Conservation (phyloP, 2,329 filamentous ascomycete species). For the Dactylellina sp. region DNA sequence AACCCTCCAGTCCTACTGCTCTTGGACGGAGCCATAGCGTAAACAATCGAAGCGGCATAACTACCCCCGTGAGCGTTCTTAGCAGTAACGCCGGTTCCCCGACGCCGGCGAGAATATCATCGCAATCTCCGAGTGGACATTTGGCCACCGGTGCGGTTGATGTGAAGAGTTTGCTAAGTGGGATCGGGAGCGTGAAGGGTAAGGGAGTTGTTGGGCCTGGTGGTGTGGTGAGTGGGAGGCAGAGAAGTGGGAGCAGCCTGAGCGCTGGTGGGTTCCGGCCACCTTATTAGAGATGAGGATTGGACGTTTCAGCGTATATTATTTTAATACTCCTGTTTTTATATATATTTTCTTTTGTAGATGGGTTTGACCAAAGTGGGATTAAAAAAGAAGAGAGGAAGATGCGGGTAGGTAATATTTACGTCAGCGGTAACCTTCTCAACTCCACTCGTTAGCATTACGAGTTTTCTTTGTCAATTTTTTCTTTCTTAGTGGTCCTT, state of each 20-base stretch:
- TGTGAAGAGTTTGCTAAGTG: constrained; percentile 51
- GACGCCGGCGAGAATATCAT: constrained; percentile 30
- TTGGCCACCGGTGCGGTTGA: constrained; percentile 9
- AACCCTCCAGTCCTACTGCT: constrained; percentile 40
- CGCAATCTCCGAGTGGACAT: constrained; percentile 31
- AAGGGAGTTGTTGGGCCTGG: constrained; percentile 12
- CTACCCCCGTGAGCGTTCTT: constrained; percentile 34
- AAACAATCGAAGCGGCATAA: constrained; percentile 29
- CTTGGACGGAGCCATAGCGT: constrained; percentile 36
- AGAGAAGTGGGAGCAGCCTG: constrained; percentile 46
- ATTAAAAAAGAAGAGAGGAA: background rate
- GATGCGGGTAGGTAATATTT: constrained; percentile 6
- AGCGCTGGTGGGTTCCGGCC: constrained; percentile 48
- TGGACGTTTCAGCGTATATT: constrained; percentile 10
- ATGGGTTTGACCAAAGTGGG: background rate
- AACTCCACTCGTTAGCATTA: constrained; percentile 16
- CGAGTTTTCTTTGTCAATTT: constrained; percentile 27
- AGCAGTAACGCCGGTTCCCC: constrained; percentile 44
- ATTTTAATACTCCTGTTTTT: constrained; percentile 22
- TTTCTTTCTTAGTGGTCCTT: constrained; percentile 9
- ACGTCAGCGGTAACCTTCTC: background rate
- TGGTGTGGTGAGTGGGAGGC: constrained; percentile 12
- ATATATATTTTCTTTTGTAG: constrained; percentile 12
- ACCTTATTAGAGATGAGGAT: no score
- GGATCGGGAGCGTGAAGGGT: constrained; percentile 47